These are phyloP conservation scores for Friedmanniomyces simplex DNA, from an alignment of 495 filamentous ascomycete genomes.

Conservation along the genomic window DNA sequence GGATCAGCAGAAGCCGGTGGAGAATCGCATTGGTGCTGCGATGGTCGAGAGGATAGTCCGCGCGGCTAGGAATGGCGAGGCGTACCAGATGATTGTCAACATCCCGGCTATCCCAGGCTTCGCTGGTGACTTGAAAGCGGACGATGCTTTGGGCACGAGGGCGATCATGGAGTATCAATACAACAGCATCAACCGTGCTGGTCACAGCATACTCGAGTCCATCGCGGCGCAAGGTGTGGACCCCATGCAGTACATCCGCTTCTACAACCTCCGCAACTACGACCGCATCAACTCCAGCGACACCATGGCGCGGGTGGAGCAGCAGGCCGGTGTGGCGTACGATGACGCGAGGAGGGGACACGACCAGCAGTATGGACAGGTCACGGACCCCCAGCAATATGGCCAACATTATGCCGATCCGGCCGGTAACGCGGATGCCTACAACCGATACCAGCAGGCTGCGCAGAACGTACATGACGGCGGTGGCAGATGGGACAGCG, in stretches of 20 bases:
- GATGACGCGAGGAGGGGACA: conserved; percentile 56
- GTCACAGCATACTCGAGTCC: conserved; percentile 73
- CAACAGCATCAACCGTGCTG: conserved; percentile 78
- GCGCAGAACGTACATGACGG: conserved; percentile 44
- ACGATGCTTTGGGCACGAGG: conserved; percentile 71
- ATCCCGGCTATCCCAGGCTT: conserved; percentile 88
- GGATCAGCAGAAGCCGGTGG: conserved; percentile 64
- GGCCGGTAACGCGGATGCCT: conserved; percentile 22
- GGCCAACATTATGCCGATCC: conserved; percentile 11
- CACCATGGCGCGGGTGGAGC: conserved; percentile 54
- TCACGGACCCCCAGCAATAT: conserved; percentile 18
- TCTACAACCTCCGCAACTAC: conserved; percentile 91
- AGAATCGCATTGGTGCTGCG: conserved; percentile 77
- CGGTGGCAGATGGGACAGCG: conserved; percentile 54
- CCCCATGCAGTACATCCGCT: conserved; percentile 63
- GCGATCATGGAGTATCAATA: conserved; percentile 98
- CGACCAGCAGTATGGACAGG: conserved; percentile 39
- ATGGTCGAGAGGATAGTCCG: conserved; percentile 82
- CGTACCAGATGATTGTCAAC: conserved; percentile 74
- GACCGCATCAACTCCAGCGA: conserved; percentile 73
- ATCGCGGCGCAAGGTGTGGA: conserved; percentile 32
- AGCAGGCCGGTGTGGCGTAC: conserved; percentile 61
- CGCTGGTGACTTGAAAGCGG: conserved; percentile 72
- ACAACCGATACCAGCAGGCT: conserved; percentile 58
- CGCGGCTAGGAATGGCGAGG: conserved; percentile 57